Evolutionary conservation across 108 stramenopile genomes (phyloP).

Genomic region (Fragilaria crotonensis): DNA sequence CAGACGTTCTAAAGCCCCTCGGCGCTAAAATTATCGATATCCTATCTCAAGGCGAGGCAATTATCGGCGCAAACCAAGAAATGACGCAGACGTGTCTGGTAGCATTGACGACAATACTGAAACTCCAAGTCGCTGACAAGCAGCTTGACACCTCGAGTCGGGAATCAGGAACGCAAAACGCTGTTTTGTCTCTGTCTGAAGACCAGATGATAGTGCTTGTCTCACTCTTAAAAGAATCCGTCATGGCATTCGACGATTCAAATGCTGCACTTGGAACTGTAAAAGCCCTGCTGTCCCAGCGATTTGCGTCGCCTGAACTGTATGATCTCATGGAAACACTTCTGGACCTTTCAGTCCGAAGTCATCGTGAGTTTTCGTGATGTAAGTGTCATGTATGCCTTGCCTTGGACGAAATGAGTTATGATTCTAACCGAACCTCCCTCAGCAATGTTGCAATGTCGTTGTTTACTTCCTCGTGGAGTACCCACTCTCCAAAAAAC

Average conservation of each 20-base stretch:
- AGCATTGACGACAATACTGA: conserved; percentile 72
- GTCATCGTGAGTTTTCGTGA: conserved; percentile 62
- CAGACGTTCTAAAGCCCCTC: conserved; percentile 48
- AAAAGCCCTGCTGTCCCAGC: conserved; percentile 53
- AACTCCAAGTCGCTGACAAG: background rate
- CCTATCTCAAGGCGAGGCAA: conserved; percentile 48
- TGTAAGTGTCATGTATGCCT: too few species aligned
- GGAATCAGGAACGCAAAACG: conserved; percentile 35
- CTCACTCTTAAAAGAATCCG: conserved; percentile 44
- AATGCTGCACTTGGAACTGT: conserved; percentile 73
- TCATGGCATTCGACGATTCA: conserved; percentile 69
- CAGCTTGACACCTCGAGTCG: background rate
- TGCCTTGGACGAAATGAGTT: too few species aligned
- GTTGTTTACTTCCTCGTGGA: conserved; percentile 79
- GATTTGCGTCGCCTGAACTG: conserved; percentile 67
- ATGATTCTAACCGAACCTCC: too few species aligned
- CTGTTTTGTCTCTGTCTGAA: conserved; percentile 5
- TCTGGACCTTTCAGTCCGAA: conserved; percentile 68
- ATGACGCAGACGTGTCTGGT: conserved; percentile 85
- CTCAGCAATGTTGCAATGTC: conserved; percentile 59
- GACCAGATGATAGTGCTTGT: conserved; percentile 78
- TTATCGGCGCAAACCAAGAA: conserved; percentile 65
- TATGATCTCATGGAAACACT: conserved; percentile 85
- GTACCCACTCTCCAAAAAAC: conserved; percentile 77
- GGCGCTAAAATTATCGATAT: conserved; percentile 64